These are phyloP conservation scores for Panicum virgatum DNA, from an alignment of 202 grass and related monocot species.

Conservation along the genomic window DNA sequence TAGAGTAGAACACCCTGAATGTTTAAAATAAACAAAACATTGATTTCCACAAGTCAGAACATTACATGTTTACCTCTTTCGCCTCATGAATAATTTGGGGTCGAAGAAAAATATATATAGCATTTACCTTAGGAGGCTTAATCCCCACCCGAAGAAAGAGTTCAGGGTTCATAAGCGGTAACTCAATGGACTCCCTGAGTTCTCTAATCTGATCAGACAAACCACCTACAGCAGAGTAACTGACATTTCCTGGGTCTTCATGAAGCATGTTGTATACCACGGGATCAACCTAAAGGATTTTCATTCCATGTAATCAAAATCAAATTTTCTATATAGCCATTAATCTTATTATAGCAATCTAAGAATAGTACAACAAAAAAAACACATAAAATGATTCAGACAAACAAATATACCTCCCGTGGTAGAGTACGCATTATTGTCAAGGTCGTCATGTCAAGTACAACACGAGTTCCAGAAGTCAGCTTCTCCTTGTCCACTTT, in stretches of 20 bases:
- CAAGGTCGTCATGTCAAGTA: slow-evolving; percentile 98
- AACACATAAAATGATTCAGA: neutral
- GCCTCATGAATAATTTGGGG: neutral
- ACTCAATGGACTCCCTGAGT: slow-evolving; percentile 94
- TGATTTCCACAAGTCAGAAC: slow-evolving; percentile 17
- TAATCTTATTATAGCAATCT: neutral
- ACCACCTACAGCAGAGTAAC: slow-evolving; percentile 97
- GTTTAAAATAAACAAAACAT: slow-evolving; percentile 14
- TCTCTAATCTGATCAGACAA: slow-evolving; percentile 97
- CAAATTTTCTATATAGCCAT: slow-evolving; percentile 1
- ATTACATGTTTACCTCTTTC: neutral
- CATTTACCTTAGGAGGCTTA: slow-evolving; percentile 92
- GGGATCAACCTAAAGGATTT: slow-evolving; percentile 76
- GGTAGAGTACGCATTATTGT: slow-evolving; percentile 98
- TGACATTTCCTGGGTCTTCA: slow-evolving; percentile 99
- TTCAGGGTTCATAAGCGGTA: slow-evolving; percentile 98
- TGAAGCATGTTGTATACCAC: slow-evolving; percentile 99
- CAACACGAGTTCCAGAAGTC: slow-evolving; percentile 93
- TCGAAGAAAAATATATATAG: neutral
- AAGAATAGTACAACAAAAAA: slow-evolving; percentile 5
- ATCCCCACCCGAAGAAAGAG: slow-evolving; percentile 95
- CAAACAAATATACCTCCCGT: slow-evolving; percentile 62
- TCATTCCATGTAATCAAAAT: neutral
- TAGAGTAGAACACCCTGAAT: slow-evolving; percentile 94
- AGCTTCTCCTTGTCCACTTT: slow-evolving; percentile 99